A percentile compares a stretch with the other conserved stretches of the same genome.
Evolutionary conservation across 2,329 filamentous ascomycete species (phyloP).

Genomic region (Aureobasidium leucospermi): DNA sequence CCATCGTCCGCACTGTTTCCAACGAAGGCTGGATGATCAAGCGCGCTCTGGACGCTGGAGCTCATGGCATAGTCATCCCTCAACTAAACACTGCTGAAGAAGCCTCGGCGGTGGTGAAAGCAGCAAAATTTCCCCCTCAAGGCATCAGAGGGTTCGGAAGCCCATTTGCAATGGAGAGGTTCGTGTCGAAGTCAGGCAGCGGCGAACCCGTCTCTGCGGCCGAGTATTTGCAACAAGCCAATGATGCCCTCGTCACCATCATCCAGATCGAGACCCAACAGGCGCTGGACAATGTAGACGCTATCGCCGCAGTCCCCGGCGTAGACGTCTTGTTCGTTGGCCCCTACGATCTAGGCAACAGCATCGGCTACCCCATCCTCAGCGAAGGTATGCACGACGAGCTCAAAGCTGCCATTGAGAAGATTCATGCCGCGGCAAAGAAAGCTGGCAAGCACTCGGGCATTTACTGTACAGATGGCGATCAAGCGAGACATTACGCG

Average conservation of each 20-base stretch:
- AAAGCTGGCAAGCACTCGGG: conserved; percentile 47
- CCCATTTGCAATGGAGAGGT: conserved; percentile 41
- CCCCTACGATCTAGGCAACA: conserved; percentile 51
- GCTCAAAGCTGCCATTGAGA: conserved; percentile 44
- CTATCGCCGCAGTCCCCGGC: conserved; percentile 46
- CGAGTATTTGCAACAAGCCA: conserved; percentile 50
- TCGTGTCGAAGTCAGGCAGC: conserved; percentile 14
- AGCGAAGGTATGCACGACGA: conserved; percentile 42
- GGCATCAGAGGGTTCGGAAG: conserved; percentile 51
- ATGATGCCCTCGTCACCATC: conserved; percentile 45
- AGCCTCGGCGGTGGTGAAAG: conserved; percentile 43
- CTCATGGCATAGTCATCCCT: conserved; percentile 52
- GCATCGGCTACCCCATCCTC: conserved; percentile 47
- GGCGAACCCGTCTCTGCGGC: conserved; percentile 25
- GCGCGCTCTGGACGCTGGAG: conserved; percentile 52
- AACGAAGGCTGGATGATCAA: conserved; percentile 58
- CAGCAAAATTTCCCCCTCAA: conserved; percentile 49
- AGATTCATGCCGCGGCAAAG: conserved; percentile 44
- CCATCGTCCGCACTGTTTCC: conserved; percentile 43
- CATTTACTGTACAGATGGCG: conserved; percentile 48
- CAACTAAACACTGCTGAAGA: conserved; percentile 47
- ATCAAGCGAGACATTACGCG: conserved; percentile 45
- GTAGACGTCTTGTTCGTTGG: conserved; percentile 49
- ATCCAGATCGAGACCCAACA: conserved; percentile 40
- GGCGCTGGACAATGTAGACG: conserved; percentile 35